Evolutionary conservation across 2,329 filamentous ascomycete species (phyloP), one percentile per base, ranked within the genome.

Genomic region (Pyrenophora tritici-repentis): DNA sequence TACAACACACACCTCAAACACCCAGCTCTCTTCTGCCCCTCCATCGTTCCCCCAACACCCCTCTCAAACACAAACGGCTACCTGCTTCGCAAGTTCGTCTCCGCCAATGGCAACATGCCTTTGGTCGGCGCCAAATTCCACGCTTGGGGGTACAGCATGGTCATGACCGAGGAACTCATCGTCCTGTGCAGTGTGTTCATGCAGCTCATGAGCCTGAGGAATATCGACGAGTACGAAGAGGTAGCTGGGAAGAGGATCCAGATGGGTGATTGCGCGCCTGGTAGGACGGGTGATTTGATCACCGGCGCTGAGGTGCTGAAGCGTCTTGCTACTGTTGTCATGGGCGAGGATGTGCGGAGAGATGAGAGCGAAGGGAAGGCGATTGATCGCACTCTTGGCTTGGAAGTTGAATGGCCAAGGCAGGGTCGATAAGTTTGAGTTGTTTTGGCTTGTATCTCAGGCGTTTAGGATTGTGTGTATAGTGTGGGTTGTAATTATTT

Each of bases 61-160:
- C 59, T 65, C 6, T 65, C 63, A 7, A 53, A 48, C 18, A 60
- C 64, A n/a, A 74, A 74, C 53, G 59, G 57, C 16, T 45, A 59
- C 1, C 62, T 74, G 4, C 62, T 73, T 3, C 42, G 59, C 0
- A 42, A 59, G 13, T 70, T 72, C 51, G 49, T 69, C 10, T 22
- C 56, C 1, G 56, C 45, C 1, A 61, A 48, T 13, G 40, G 55
- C 32, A 57, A 61, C 16, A 43, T 61, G 5, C 57, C 61, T 1
- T 71, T 65, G 36, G 54, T 72, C 10, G 68, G 65, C 22, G 70
- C 69, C 0, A 55, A 47, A 0, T 70, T 62, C 40, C 58, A 53
- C n/a, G 63, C 53, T 3, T 72, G 72, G 72, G 72, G 73, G 14
- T 75, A 75, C 53, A 61, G 53, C 2, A 63, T 71, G 39, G 56